These are phyloP conservation scores for Lodderomyces beijingensis DNA, from an alignment of 1,139 yeast genomes.

Conservation along the genomic window DNA sequence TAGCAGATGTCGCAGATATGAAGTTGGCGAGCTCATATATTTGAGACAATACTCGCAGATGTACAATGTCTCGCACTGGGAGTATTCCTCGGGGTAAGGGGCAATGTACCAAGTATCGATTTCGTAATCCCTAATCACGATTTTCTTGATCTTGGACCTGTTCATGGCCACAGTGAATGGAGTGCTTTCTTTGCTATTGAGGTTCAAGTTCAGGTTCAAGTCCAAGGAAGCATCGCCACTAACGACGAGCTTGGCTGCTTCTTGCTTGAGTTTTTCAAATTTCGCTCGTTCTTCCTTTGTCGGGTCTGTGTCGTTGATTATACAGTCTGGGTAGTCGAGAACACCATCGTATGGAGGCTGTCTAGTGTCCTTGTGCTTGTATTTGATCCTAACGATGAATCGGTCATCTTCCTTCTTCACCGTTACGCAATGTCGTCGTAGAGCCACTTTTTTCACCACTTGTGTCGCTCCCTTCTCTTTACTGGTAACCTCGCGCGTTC, in stretches of 20 bases:
- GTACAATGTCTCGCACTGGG: slow-evolving; percentile 56
- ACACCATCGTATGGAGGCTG: slow-evolving; percentile 67
- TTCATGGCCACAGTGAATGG: slow-evolving; percentile 14
- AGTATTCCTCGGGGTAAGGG: slow-evolving; percentile 88
- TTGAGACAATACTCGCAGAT: slow-evolving; percentile 85
- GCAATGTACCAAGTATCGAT: slow-evolving; percentile 91
- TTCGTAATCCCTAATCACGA: slow-evolving; percentile 67
- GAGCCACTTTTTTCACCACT: not conserved
- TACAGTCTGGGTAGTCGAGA: slow-evolving; percentile 54
- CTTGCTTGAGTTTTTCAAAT: slow-evolving; percentile 33
- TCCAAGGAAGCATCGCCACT: not conserved
- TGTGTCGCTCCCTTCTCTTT: not conserved
- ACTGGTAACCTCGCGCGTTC: slow-evolving; percentile 7
- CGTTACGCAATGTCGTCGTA: too few species aligned
- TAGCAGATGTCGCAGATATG: slow-evolving; percentile 62
- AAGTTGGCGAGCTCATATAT: slow-evolving; percentile 70
- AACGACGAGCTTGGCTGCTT: slow-evolving; percentile 21
- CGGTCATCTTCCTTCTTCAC: slow-evolving; percentile 1
- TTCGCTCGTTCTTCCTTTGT: slow-evolving; percentile 42
- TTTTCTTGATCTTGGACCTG: slow-evolving; percentile 38
- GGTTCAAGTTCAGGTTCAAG: not conserved
- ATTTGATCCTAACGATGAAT: slow-evolving; percentile 6
- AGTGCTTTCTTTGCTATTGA: slow-evolving; percentile 13
- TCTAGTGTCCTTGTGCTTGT: slow-evolving; percentile 7
- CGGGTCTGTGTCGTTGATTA: slow-evolving; percentile 60